Conservation (phyloP, 306 rosid genomes). For the Dryas drummondii region DNA sequence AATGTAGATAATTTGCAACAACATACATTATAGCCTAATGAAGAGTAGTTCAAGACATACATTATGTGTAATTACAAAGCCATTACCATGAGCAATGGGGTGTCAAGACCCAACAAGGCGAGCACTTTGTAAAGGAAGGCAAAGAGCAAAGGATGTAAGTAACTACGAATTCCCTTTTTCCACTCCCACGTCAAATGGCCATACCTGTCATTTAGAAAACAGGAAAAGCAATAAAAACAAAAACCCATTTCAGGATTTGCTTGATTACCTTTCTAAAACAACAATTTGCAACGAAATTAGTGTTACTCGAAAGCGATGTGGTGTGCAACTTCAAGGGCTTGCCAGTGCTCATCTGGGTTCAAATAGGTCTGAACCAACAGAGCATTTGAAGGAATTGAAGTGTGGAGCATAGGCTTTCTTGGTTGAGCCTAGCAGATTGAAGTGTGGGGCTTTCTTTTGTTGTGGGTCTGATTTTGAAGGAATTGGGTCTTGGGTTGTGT, state of each 20-base stretch:
- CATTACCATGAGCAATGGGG: conserved; percentile 76
- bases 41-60: neutral
- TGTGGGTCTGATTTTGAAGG: conserved; percentile 21
- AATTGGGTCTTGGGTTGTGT: conserved; percentile 12
- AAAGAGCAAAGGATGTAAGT: conserved; percentile 81
- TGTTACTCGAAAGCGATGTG: conserved; percentile 68
- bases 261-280: neutral
- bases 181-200: conserved; percentile 98
- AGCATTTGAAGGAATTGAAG: conserved; percentile 64
- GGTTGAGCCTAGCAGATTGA: conserved; percentile 24
- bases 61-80: neutral
- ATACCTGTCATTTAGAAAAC: conserved; percentile 46
- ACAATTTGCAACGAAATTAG: neutral
- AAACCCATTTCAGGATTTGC: conserved; percentile 13
- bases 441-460: conserved; percentile 8
- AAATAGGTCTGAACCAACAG: conserved; percentile 74
- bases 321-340: conserved; percentile 94
- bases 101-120: conserved; percentile 64
- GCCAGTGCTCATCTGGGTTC: conserved; percentile 99
- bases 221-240: neutral
- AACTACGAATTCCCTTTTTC: conserved; percentile 85
- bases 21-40: neutral
- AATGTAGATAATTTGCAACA: neutral
- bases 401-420: conserved; percentile 46
- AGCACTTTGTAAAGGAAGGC: conserved; percentile 66